phyloP scores from a whole-genome alignment of 148 eudicot genomes.

The Polygonum maritimum region DNA sequence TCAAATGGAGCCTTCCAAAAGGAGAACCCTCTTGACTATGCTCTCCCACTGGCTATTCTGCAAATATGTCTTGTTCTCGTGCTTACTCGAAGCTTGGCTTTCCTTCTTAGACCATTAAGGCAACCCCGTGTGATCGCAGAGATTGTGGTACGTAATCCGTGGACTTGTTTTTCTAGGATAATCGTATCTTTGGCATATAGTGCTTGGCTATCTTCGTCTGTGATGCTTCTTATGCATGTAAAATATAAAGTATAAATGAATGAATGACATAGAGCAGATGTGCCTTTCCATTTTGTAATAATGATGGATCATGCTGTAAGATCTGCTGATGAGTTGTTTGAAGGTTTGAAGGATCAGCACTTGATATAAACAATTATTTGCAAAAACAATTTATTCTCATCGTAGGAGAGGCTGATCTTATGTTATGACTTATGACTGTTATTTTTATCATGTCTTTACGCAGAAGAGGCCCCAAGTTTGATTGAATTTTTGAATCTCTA shows the following conservation, averaged over 20 bases:
- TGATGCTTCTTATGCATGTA: background rate
- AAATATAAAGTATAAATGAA: background rate
- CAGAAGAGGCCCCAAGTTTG: background rate
- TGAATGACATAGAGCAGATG: background rate
- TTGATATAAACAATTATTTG: background rate
- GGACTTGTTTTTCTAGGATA: background rate
- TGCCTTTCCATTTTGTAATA: background rate
- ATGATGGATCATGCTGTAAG: background rate
- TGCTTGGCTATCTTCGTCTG: background rate
- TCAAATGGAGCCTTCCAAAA: slow-evolving; percentile 74
- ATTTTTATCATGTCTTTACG: background rate
- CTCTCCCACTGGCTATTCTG: slow-evolving; percentile 67
- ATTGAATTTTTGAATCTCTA: background rate
- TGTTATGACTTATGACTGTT: background rate
- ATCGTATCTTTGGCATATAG: background rate
- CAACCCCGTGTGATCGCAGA: slow-evolving; percentile 89
- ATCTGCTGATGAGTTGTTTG: background rate
- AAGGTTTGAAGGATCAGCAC: background rate
- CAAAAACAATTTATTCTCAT: background rate
- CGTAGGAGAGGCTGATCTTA: background rate
- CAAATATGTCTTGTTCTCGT: slow-evolving; percentile 65
- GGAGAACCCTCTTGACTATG: slow-evolving; percentile 63
- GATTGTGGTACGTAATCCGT: slow-evolving; percentile 45
- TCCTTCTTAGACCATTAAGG: slow-evolving; percentile 52
- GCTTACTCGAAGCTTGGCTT: slow-evolving; percentile 58